Conservation (phyloP, 306 rosid species). For the Cucumis sativus region Cucumber_9930_V3 NC_026658.2:22591501-22592000, state of each 20-base stretch:
- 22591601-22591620: constrained; percentile 10
- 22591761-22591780: constrained; percentile 12
- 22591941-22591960: constrained; percentile 10
- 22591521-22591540: constrained; percentile 7
- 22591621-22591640: constrained; percentile 10
- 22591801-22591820: constrained; percentile 7
- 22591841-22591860: constrained; percentile 12
- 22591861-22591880: constrained; percentile 17
- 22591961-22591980: background rate
- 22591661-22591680: constrained; percentile 7
- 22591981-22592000: background rate
- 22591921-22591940: constrained; percentile 13
- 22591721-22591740: constrained; percentile 15
- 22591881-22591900: constrained; percentile 1
- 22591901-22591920: constrained; percentile 5
- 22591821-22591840: background rate
- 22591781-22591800: constrained; percentile 16
- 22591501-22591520: constrained; percentile 10
- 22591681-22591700: constrained; percentile 6
- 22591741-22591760: constrained; percentile 16
- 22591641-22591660: constrained; percentile 9
- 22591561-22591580: constrained; percentile 11
- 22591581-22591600: background rate
- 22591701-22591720: background rate
- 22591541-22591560: constrained; percentile 9